These are phyloP conservation scores for Penicillium canescens DNA, from an alignment of 495 filamentous ascomycete species.

Conservation along the genomic window DNA sequence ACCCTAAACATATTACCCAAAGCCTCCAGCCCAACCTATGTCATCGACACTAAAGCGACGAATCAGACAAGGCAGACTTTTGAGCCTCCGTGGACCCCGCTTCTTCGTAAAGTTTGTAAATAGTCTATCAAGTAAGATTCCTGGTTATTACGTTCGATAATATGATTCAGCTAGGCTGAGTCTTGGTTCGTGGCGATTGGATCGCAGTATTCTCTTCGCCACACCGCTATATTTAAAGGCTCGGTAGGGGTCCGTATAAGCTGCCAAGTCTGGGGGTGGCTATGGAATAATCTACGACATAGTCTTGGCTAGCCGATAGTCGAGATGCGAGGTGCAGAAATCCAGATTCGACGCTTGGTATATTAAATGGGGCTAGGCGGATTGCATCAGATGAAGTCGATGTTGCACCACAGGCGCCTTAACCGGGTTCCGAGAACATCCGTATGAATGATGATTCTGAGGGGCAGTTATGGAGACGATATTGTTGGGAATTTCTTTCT, in stretches of 20 bases:
- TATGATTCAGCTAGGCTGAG: background rate
- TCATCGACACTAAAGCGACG: background rate
- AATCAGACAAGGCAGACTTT: background rate
- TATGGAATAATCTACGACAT: background rate
- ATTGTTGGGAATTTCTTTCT: too few relatives aligned
- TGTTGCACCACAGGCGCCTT: too few relatives aligned
- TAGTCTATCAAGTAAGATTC: background rate
- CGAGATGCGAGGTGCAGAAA: too few relatives aligned
- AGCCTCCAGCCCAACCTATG: background rate
- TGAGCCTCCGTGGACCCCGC: slow-evolving; percentile 2
- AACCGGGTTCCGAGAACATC: too few relatives aligned
- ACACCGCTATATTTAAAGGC: slow-evolving; percentile 1
- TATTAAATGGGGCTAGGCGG: too few relatives aligned
- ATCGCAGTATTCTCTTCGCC: background rate
- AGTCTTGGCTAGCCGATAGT: too few relatives aligned
- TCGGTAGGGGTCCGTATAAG: background rate
- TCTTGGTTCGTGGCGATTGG: background rate
- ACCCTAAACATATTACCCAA: slow-evolving; percentile 1
- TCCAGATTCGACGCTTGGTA: too few relatives aligned
- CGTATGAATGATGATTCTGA: too few relatives aligned
- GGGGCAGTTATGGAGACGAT: too few relatives aligned
- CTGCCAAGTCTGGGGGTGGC: background rate
- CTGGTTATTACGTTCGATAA: background rate
- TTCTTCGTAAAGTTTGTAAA: background rate
- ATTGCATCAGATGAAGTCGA: too few relatives aligned